Evolutionary conservation across 1,284 basidiomycete species (phyloP).

Genomic region (Melampsora larici-populina): DNA sequence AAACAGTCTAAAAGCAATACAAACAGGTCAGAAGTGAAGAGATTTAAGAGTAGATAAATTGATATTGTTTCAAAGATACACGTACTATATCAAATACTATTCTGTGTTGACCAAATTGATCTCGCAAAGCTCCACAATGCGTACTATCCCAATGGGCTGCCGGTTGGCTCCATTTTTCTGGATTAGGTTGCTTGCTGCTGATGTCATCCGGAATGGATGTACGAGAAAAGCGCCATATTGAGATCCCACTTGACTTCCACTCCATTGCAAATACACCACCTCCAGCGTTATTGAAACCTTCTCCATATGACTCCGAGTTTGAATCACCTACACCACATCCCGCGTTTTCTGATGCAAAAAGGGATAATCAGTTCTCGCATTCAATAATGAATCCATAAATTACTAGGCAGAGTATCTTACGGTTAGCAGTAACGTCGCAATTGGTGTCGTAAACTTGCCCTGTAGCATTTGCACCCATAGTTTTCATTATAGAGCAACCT

Average conservation of each 20-base stretch:
- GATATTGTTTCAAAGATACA: conserved; percentile 51
- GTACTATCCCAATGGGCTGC: conserved; percentile 64
- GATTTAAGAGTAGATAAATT: neutral
- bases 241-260: conserved; percentile 67
- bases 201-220: conserved; percentile 66
- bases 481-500: conserved; percentile 62
- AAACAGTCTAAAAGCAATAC: conserved; percentile 56
- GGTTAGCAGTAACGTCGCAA: conserved; percentile 25
- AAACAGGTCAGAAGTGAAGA: neutral
- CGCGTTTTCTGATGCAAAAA: conserved; percentile 57
- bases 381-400: neutral
- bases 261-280: conserved; percentile 75
- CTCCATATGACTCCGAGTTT: conserved; percentile 63
- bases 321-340: conserved; percentile 67
- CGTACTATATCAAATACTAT: conserved; percentile 65
- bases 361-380: neutral
- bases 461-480: conserved; percentile 54
- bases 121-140: conserved; percentile 62
- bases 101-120: conserved; percentile 68
- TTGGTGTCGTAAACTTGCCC: conserved; percentile 12
- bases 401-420: conserved; percentile 13
- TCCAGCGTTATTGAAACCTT: conserved; percentile 65
- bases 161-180: conserved; percentile 66
- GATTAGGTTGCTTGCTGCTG: conserved; percentile 60
- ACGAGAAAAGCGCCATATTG: conserved; percentile 61